These are phyloP conservation scores for Papiliotrema terrestris DNA, from an alignment of 1,284 basidiomycete genomes.

Conservation along the genomic window DNA sequence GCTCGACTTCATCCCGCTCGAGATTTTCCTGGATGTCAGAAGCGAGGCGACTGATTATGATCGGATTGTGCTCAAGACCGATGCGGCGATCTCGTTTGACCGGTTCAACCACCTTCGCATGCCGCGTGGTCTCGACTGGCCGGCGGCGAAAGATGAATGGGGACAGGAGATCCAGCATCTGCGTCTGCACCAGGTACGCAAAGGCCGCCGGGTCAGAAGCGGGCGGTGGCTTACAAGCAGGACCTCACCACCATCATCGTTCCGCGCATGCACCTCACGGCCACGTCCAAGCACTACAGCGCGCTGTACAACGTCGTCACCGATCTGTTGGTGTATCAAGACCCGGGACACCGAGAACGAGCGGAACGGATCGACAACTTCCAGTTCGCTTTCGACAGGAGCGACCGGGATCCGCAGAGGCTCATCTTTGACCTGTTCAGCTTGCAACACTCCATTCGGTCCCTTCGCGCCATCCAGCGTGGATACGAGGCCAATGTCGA, in stretches of 20 bases:
- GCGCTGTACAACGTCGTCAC: constrained; percentile 86
- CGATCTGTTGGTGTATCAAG: constrained; percentile 80
- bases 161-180: constrained; percentile 62
- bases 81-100: constrained; percentile 83
- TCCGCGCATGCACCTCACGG: constrained; percentile 84
- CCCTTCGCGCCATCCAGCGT: constrained; percentile 57
- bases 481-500: constrained; percentile 57
- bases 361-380: constrained; percentile 76
- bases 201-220: neutral
- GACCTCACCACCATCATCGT: constrained; percentile 77
- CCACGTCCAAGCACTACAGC: constrained; percentile 79
- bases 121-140: constrained; percentile 60
- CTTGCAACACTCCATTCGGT: constrained; percentile 71
- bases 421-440: constrained; percentile 63
- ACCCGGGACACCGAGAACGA: constrained; percentile 74
- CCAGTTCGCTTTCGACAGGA: constrained; percentile 86
- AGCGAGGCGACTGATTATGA: constrained; percentile 81
- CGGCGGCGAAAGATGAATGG: constrained; percentile 41
- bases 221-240: constrained; percentile 46
- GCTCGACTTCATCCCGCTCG: constrained; percentile 68
- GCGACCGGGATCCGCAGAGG: constrained; percentile 64
- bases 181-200: constrained; percentile 69
- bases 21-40: constrained; percentile 78
- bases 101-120: constrained; percentile 90
- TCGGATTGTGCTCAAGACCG: constrained; percentile 83